A percentile compares a stretch with the other conserved stretches of the same genome.
These are phyloP conservation scores for Neoboletus brunneissimus DNA, from an alignment of 768 basidiomycete species.

Conservation along the genomic window DNA sequence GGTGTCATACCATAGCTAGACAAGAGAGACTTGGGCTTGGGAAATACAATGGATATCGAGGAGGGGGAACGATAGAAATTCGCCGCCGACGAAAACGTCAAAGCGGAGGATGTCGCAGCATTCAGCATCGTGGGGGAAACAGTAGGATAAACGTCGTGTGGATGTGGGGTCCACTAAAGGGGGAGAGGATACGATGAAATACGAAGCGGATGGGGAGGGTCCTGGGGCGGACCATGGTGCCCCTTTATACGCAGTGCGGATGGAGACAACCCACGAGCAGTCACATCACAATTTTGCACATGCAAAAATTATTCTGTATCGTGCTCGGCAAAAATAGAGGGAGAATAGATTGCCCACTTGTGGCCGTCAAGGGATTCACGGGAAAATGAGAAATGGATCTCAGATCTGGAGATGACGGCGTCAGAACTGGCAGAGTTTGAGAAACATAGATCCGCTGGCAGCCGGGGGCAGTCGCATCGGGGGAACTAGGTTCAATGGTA, in stretches of 20 bases:
- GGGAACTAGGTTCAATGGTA: constrained; percentile 18
- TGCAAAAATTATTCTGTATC: constrained; percentile 28
- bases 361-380: constrained; percentile 34
- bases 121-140: constrained; percentile 27
- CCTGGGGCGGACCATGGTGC: constrained; percentile 4
- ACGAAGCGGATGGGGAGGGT: constrained; percentile 13
- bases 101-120: constrained; percentile 28
- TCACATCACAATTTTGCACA: constrained; percentile 21
- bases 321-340: constrained; percentile 33
- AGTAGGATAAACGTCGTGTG: not conserved
- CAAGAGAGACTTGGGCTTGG: constrained; percentile 30
- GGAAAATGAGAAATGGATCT: constrained; percentile 30
- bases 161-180: not conserved
- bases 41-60: constrained; percentile 30
- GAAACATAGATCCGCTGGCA: constrained; percentile 32
- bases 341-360: constrained; percentile 32
- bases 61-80: constrained; percentile 35
- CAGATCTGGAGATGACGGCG: constrained; percentile 32
- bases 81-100: constrained; percentile 30
- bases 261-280: constrained; percentile 23
- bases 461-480: constrained; percentile 20
- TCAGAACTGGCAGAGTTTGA: constrained; percentile 26
- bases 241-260: constrained; percentile 33
- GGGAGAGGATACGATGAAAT: constrained; percentile 3
- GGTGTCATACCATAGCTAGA: constrained; percentile 25